These are phyloP conservation scores for Ormosia emarginata DNA, from an alignment of 306 rosid genomes.

Conservation along the genomic window DNA sequence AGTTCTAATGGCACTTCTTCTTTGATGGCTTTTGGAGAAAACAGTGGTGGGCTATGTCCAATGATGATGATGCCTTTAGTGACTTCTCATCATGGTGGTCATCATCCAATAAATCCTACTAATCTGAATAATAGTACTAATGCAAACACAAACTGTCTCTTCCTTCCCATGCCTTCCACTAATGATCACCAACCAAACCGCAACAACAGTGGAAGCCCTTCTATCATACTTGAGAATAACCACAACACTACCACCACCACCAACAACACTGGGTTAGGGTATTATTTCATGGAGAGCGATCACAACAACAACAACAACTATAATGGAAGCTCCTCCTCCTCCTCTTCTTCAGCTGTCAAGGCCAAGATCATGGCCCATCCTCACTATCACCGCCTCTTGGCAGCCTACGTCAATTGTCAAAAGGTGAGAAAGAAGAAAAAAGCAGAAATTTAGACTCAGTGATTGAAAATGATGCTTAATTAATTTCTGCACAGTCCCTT, in stretches of 20 bases:
- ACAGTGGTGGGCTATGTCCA: conserved; percentile 56
- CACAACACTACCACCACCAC: conserved; percentile 6
- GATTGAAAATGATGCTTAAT: conserved; percentile 19
- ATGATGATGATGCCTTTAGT: conserved; percentile 80
- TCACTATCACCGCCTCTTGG: conserved; percentile 88
- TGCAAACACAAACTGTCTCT: conserved; percentile 42
- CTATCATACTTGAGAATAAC: conserved; percentile 32
- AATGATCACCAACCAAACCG: conserved; percentile 25
- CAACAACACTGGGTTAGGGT: conserved; percentile 32
- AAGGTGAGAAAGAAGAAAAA: conserved; percentile 51
- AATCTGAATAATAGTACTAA: conserved; percentile 1
- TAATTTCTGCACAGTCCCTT: conserved; percentile 5
- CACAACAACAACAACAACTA: conserved; percentile 24
- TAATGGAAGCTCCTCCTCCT: conserved; percentile 38
- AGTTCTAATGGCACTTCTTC: conserved; percentile 36
- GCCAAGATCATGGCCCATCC: conserved; percentile 98
- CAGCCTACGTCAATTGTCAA: conserved; percentile 87
- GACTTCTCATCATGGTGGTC: conserved; percentile 43
- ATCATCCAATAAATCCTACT: conserved; percentile 35
- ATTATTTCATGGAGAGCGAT: conserved; percentile 65
- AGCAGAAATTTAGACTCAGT: not conserved
- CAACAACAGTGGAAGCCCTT: conserved; percentile 32
- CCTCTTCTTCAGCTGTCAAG: conserved; percentile 50
- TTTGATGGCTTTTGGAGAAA: conserved; percentile 70
- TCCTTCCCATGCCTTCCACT: conserved; percentile 36